Evolutionary conservation across 345 rosid genomes (phyloP).

Genomic region (Corchorus capsularis): DNA sequence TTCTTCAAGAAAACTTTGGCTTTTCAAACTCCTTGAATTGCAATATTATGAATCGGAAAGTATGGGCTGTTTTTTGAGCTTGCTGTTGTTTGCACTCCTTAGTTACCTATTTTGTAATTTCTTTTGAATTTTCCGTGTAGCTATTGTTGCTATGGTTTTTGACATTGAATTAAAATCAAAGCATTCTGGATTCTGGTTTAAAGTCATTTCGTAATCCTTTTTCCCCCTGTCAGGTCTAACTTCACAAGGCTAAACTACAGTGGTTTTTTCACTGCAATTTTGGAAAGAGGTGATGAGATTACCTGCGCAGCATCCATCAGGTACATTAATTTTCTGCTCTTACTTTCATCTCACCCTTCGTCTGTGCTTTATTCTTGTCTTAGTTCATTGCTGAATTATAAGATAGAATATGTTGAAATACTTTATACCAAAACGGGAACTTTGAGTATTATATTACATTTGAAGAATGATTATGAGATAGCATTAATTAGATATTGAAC

Average conservation of each 20-base stretch:
- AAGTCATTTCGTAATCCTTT: conserved; percentile 2
- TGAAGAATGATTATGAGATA: not conserved
- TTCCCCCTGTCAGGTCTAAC: conserved; percentile 68
- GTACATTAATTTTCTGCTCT: conserved; percentile 34
- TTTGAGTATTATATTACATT: not conserved
- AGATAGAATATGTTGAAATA: conserved; percentile 4
- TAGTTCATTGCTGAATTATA: not conserved
- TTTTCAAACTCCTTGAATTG: not conserved
- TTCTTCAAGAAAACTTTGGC: conserved; percentile 12
- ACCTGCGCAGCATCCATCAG: conserved; percentile 86
- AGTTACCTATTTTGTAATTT: not conserved
- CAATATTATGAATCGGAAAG: not conserved
- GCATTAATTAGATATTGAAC: not conserved
- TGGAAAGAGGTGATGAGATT: conserved; percentile 90
- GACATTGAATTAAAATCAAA: conserved; percentile 8
- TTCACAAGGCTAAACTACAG: conserved; percentile 73
- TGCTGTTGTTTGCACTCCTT: not conserved
- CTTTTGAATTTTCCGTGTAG: not conserved
- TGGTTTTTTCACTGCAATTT: conserved; percentile 72
- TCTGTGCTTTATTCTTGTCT: conserved; percentile 9
- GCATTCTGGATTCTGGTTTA: not conserved
- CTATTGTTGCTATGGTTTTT: not conserved
- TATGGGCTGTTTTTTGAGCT: not conserved
- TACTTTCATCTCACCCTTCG: not conserved
- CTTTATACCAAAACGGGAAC: not conserved